These are phyloP conservation scores for Russula sp. DNA, from an alignment of 768 basidiomycete species.

Conservation along the genomic window DNA sequence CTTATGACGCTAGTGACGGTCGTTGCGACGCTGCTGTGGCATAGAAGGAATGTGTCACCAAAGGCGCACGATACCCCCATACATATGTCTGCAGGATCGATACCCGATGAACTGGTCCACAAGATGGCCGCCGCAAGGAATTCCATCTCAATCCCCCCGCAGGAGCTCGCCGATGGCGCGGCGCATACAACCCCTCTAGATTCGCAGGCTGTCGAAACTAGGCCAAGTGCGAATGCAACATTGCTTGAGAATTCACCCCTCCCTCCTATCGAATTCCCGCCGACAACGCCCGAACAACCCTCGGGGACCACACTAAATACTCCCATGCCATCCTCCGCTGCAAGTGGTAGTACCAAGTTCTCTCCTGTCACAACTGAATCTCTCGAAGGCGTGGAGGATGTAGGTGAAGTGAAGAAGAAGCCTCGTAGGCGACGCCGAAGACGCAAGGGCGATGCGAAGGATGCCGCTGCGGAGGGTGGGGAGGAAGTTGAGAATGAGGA, in stretches of 20 bases:
- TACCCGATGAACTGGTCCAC: neutral
- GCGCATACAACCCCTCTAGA: neutral
- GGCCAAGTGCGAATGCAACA: neutral
- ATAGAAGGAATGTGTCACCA: neutral
- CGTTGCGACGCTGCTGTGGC: slow-evolving; percentile 7
- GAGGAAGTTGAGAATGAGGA: slow-evolving; percentile 21
- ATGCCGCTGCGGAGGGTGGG: slow-evolving; percentile 21
- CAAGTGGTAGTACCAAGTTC: neutral
- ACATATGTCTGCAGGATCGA: neutral
- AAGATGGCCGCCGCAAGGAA: neutral
- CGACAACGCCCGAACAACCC: neutral
- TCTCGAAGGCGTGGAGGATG: slow-evolving; percentile 51
- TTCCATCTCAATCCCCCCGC: neutral
- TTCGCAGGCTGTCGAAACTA: neutral
- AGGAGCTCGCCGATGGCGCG: neutral
- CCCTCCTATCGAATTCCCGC: neutral
- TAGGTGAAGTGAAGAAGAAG: slow-evolving; percentile 34
- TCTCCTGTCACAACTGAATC: slow-evolving; percentile 1
- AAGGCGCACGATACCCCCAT: neutral
- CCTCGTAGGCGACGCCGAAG: slow-evolving; percentile 21
- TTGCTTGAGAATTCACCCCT: neutral
- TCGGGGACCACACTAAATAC: neutral
- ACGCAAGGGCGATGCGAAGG: slow-evolving; percentile 17
- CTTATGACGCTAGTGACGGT: slow-evolving; percentile 7
- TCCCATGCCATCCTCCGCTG: neutral